phyloP scores from a whole-genome alignment of 441 rosid species.

The Manihot esculenta region DNA sequence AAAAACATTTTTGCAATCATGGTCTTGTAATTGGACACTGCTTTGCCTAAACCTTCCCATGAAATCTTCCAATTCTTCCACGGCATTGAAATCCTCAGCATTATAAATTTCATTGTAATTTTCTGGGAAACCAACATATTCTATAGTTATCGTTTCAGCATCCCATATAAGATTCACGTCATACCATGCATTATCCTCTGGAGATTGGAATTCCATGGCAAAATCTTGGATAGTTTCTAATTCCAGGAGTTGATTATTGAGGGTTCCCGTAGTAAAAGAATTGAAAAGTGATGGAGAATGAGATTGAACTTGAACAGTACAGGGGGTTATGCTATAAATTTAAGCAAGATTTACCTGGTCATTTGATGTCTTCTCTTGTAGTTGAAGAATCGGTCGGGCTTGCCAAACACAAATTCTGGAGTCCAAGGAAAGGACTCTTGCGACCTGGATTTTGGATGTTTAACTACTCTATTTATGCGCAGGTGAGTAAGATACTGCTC shows the following conservation, averaged over 20 bases:
- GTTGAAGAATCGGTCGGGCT: too few species aligned
- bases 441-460: too few species aligned
- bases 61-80: neutral
- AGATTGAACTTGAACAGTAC: too few species aligned
- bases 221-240: neutral
- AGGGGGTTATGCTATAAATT: too few species aligned
- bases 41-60: neutral
- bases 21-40: slow-evolving; percentile 14
- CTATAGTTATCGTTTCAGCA: neutral
- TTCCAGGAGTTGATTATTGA: neutral
- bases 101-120: neutral
- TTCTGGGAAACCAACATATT: neutral
- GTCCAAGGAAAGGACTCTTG: too few species aligned
- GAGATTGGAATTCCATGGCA: neutral
- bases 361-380: too few species aligned
- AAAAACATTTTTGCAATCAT: neutral
- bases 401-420: too few species aligned
- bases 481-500: too few species aligned
- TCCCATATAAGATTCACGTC: neutral
- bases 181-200: slow-evolving; percentile 13
- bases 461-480: too few species aligned
- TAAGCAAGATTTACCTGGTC: too few species aligned
- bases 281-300: neutral
- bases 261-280: neutral
- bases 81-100: neutral